Base-by-base conservation (phyloP, 805 yeast species). In the Ogataea methanolica region DNA sequence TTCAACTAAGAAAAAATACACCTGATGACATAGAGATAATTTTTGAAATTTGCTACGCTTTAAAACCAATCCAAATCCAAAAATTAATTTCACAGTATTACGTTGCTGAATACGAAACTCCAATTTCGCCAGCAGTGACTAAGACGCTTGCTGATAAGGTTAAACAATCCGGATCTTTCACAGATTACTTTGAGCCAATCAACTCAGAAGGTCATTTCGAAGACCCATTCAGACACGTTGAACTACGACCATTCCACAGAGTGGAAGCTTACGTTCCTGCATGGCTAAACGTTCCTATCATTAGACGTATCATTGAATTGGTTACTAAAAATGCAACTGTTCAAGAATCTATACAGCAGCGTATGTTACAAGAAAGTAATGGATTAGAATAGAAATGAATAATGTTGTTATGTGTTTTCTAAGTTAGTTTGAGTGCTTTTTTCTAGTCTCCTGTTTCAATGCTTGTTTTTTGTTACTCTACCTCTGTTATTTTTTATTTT, bases 61-160 rank as follows among this genome's bases (percentile, higher is more conserved):
- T 94, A 71, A 87, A 85, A 61, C 97, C 99, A 23, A 82, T 87
- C n/a, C 99, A 94, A 74, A 83, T 94, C 58, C 98, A 94, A 72
- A 88, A 88, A 68, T 74, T 94, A 63, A 83, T 94, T 54, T 77
- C 92, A 15, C 95, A 88, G 64, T 94, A 95, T 63, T 82, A 82
- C 53, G 86, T 85, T 54, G 96, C 97, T 9, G 98, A 92, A 62
- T 94, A 92, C 63, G 99, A 94, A 71, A 79, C 89, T 2, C 97
- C 98, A 39, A 83, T 92, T 51, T 83, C 92, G 15, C 83, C 88
- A 38, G 85, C 82, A 46, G 89, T 91, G 45, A 75, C 88, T 53
- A 82, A 83, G 58, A 83, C 82, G 33, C 88, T 92, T 48, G 95
- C 97, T 16, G 86, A 84, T 53, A 78, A 78, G 59, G 94, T 87